A percentile compares a stretch with the other conserved stretches of the same genome.
Evolutionary conservation across 2,329 filamentous ascomycete species (phyloP).

Genomic region (Sporothrix brunneoviolacea): DNA sequence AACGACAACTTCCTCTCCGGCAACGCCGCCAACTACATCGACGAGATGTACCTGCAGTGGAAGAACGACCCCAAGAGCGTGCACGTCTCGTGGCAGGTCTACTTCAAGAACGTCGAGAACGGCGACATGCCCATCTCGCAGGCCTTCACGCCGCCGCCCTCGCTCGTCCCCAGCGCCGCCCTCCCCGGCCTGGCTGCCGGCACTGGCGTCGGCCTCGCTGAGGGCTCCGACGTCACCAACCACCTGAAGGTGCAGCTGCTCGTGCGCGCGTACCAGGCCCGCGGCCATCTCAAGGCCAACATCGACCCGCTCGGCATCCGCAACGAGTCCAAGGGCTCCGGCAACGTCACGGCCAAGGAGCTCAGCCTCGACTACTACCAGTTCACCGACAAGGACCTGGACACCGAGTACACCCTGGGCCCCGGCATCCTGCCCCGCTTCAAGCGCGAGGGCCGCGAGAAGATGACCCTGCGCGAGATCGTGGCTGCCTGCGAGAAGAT

Average conservation of each 20-base stretch:
- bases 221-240: slow-evolving; percentile 81
- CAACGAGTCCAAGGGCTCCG: slow-evolving; percentile 74
- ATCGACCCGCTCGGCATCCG: slow-evolving; percentile 95
- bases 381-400: slow-evolving; percentile 89
- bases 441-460: slow-evolving; percentile 78
- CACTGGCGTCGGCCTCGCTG: slow-evolving; percentile 55
- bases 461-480: slow-evolving; percentile 96
- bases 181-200: slow-evolving; percentile 62
- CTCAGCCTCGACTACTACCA: slow-evolving; percentile 88
- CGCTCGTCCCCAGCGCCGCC: slow-evolving; percentile 76
- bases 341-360: slow-evolving; percentile 85
- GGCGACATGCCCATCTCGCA: slow-evolving; percentile 97
- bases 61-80: slow-evolving; percentile 88
- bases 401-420: slow-evolving; percentile 84
- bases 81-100: slow-evolving; percentile 97
- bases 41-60: slow-evolving; percentile 99
- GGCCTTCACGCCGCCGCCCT: slow-evolving; percentile 93
- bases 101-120: slow-evolving; percentile 99
- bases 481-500: slow-evolving; percentile 87
- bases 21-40: slow-evolving; percentile 97
- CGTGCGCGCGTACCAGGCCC: slow-evolving; percentile 94
- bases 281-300: slow-evolving; percentile 96
- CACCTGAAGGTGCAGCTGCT: slow-evolving; percentile 97
- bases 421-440: slow-evolving; percentile 94
- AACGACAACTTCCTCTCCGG: slow-evolving; percentile 96